Conservation (phyloP, 768 basidiomycete genomes). For the Leccinum ochraceum region DNA sequence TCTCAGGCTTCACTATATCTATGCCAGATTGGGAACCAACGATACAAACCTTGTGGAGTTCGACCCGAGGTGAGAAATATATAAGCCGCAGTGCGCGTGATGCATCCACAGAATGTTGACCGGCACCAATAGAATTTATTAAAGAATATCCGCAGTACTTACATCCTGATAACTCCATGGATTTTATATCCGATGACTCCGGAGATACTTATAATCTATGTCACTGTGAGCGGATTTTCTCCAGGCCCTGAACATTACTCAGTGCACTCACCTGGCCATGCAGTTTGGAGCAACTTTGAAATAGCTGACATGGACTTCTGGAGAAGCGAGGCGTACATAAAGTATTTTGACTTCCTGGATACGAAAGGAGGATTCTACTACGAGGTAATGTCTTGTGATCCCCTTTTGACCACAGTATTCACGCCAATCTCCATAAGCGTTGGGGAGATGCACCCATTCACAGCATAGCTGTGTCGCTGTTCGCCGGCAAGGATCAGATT, state of each 20-base stretch:
- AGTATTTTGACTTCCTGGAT: slow-evolving; percentile 85
- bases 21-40: slow-evolving; percentile 67
- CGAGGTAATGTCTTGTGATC: slow-evolving; percentile 47
- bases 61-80: slow-evolving; percentile 50
- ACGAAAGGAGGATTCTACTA: slow-evolving; percentile 85
- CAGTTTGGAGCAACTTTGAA: slow-evolving; percentile 95
- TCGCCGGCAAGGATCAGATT: slow-evolving; percentile 85
- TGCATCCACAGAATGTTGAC: slow-evolving; percentile 30
- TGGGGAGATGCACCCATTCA: slow-evolving; percentile 95
- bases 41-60: slow-evolving; percentile 63
- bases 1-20: slow-evolving; percentile 59
- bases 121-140: slow-evolving; percentile 53
- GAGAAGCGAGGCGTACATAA: slow-evolving; percentile 77
- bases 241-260: not conserved
- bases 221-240: slow-evolving; percentile 47
- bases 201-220: slow-evolving; percentile 66
- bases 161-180: slow-evolving; percentile 57
- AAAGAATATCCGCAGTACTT: slow-evolving; percentile 54
- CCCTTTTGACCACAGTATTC: not conserved
- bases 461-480: slow-evolving; percentile 87
- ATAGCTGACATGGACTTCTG: slow-evolving; percentile 85
- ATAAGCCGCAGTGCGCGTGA: slow-evolving; percentile 11
- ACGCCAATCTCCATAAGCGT: slow-evolving; percentile 43
- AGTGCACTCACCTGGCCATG: not conserved
- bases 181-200: slow-evolving; percentile 65